Base-by-base conservation (phyloP, 768 basidiomycete species). In the Collybia mongolica region DNA sequence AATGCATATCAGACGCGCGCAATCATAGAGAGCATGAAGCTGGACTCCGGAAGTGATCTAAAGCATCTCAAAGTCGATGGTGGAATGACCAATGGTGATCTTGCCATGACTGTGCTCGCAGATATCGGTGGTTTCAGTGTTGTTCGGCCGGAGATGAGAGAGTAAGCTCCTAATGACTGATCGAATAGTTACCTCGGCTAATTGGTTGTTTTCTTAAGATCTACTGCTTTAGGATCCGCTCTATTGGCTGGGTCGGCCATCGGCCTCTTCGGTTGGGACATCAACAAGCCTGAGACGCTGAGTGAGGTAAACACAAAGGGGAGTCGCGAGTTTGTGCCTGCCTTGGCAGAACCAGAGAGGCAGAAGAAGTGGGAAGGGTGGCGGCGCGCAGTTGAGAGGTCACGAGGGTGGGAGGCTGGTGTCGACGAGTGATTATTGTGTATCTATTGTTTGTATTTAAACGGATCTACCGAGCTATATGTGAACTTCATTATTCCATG, bases 1-100 rank as follows among this genome's bases (percentile, higher is more conserved):
- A 96, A 90, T 52, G 94, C 93, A 12, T 98, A 87, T 75, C 95
- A 98, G 69, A 97, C 96, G 11, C 83, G 90, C 50, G 97, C 93
- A 6, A 91, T 99, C 58, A 79, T 98, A 42, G 93, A 98, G 65
- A 88, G 90, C 61, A 99, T 99, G 89, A 86, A 90, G 65, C 72
- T 89, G 47, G 96, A 99, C 70, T 88, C 90, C n/a, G 80, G 79
- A 14, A 74, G 76, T 4, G 84, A 89, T 41, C 77, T 97, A 47
- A 85, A 87, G 62, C 80, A 88, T 58, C 83, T 99, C 55, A 95
- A 88, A 66, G 96, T 99, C 29, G 97, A 98, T 66, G 97, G 97
- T n/a, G 93, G 94, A 14, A 95, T 97, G 89, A 97, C 94, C 9
- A 96, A 95, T 56, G 90, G 91, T 28, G 92, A 96, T 62, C 67